Evolutionary conservation across 2,329 filamentous ascomycete genomes (phyloP).

Genomic region (Davidsoniella neocaledoniae): DNA sequence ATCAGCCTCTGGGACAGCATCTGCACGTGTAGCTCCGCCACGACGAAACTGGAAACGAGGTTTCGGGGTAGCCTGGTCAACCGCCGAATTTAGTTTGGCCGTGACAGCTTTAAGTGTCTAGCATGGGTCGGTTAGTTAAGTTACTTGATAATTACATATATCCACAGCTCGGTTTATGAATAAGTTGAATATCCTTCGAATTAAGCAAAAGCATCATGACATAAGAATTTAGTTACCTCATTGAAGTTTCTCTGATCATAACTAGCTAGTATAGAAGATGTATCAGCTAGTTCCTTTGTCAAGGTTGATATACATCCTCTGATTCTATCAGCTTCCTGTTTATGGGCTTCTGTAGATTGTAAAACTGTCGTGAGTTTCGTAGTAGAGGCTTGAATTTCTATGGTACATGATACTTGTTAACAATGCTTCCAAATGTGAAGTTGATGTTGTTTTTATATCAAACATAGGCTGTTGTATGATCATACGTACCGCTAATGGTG

Average conservation of each 20-base stretch:
- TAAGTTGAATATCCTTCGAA: no score
- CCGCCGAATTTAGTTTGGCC: constrained; percentile 58
- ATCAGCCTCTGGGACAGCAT: constrained; percentile 19
- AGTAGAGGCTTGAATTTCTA: constrained; percentile 54
- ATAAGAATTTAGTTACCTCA: constrained; percentile 35
- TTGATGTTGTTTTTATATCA: no score
- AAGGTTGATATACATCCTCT: constrained; percentile 64
- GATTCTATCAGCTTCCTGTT: constrained; percentile 66
- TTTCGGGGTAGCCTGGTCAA: constrained; percentile 51
- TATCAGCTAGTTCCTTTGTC: constrained; percentile 72
- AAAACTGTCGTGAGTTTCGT: not conserved
- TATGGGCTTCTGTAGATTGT: constrained; percentile 39
- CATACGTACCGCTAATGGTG: constrained; percentile 47
- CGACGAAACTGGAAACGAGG: constrained; percentile 68
- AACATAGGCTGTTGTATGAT: not conserved
- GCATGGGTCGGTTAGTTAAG: constrained; percentile 4
- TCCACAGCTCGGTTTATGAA: no score
- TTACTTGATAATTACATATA: no score
- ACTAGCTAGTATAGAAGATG: constrained; percentile 62
- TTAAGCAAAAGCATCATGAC: no score
- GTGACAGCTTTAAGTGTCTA: constrained; percentile 66
- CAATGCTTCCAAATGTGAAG: not conserved
- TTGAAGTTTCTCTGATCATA: constrained; percentile 82
- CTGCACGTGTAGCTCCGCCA: constrained; percentile 19
- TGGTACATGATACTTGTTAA: not conserved